phyloP scores from a whole-genome alignment of 495 filamentous ascomycete species.

The Podospora pseudoanserina region DNA sequence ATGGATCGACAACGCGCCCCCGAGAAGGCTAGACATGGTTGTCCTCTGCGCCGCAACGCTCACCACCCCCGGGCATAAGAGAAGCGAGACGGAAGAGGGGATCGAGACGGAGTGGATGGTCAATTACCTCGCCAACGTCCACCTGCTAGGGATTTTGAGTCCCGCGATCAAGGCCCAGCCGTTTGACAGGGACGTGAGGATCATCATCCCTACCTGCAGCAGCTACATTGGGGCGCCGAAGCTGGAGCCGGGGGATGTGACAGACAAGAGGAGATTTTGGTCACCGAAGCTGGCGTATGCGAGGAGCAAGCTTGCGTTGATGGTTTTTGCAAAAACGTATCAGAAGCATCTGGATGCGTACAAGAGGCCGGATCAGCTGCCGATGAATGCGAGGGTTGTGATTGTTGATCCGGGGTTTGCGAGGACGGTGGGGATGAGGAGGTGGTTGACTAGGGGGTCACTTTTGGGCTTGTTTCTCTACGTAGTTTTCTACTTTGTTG shows the following conservation, averaged over 20 bases:
- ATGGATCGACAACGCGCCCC: constrained; percentile 94
- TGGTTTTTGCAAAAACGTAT: constrained; percentile 80
- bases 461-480: constrained; percentile 80
- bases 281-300: constrained; percentile 60
- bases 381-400: constrained; percentile 74
- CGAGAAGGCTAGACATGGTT: constrained; percentile 88
- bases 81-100: constrained; percentile 64
- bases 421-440: constrained; percentile 79
- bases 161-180: constrained; percentile 87
- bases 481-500: constrained; percentile 68
- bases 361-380: constrained; percentile 73
- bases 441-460: constrained; percentile 80
- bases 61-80: constrained; percentile 57
- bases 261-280: constrained; percentile 47
- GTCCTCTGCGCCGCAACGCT: constrained; percentile 77
- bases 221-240: constrained; percentile 72
- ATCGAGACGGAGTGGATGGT: constrained; percentile 88
- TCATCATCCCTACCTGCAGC: constrained; percentile 82
- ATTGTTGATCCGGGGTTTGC: constrained; percentile 80
- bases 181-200: constrained; percentile 84
- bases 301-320: constrained; percentile 83
- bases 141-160: constrained; percentile 82
- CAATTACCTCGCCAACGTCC: constrained; percentile 95
- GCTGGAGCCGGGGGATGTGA: constrained; percentile 40
- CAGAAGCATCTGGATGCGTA: constrained; percentile 84